Evolutionary conservation across 768 basidiomycete genomes (phyloP).

Genomic region (Trichaptum fuscoviolaceum): DNA sequence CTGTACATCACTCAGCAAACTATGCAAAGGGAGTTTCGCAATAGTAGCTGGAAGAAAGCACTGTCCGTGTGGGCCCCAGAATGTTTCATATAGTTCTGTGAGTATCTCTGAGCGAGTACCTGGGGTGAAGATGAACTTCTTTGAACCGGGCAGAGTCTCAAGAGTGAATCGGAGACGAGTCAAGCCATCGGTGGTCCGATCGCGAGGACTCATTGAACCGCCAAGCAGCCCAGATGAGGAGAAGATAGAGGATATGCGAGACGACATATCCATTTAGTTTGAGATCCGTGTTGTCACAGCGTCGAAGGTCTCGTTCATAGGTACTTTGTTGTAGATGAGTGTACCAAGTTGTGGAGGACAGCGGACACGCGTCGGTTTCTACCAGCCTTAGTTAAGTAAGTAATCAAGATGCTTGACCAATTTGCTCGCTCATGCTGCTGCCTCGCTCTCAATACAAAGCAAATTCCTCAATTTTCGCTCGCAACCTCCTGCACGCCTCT

Average conservation of each 20-base stretch:
- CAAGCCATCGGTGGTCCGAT: constrained; percentile 55
- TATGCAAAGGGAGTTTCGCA: constrained; percentile 54
- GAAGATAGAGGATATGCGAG: neutral
- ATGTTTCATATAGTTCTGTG: constrained; percentile 74
- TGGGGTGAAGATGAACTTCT: constrained; percentile 72
- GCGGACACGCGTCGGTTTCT: neutral
- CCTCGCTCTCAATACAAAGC: neutral
- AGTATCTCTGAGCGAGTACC: constrained; percentile 75
- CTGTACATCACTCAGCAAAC: constrained; percentile 69
- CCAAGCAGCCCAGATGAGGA: constrained; percentile 33
- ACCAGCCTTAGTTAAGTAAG: too few relatives aligned
- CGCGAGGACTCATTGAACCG: constrained; percentile 48
- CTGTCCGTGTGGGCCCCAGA: constrained; percentile 73
- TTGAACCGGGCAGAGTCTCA: constrained; percentile 75
- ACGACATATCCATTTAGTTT: neutral
- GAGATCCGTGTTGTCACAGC: neutral
- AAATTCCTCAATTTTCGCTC: neutral
- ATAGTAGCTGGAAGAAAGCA: constrained; percentile 67
- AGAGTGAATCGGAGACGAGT: constrained; percentile 70
- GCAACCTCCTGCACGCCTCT: neutral
- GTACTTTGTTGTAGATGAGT: neutral
- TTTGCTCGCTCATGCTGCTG: neutral
- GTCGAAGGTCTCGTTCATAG: neutral
- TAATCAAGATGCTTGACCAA: neutral
- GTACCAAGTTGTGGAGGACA: too few relatives aligned